A percentile compares a stretch with the other conserved stretches of the same genome.
These are phyloP conservation scores for Cubamyces lactineus DNA, from an alignment of 768 basidiomycete species.

Conservation along the genomic window DNA sequence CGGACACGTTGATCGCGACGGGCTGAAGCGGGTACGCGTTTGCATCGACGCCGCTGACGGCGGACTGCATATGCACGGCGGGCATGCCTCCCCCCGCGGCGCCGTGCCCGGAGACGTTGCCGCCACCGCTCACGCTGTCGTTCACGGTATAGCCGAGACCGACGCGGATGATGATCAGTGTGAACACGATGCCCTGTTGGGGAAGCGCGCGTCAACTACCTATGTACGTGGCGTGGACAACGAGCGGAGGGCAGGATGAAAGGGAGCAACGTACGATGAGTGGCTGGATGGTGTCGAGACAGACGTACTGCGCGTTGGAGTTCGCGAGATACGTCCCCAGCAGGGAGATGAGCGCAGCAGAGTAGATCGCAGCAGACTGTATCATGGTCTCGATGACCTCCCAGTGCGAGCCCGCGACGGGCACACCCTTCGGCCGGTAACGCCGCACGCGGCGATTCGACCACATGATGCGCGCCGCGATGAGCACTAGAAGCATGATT, in stretches of 20 bases:
- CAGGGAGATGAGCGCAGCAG: constrained; percentile 20
- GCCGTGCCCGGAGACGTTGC: background rate
- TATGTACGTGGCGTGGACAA: too few species aligned
- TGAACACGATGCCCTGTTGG: constrained; percentile 22
- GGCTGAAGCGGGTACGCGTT: constrained; percentile 9
- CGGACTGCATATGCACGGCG: background rate
- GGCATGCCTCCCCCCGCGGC: background rate
- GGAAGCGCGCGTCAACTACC: background rate
- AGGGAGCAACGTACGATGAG: constrained; percentile 1
- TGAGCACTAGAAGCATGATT: constrained; percentile 9
- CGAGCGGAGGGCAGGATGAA: background rate
- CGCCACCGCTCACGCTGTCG: constrained; percentile 4
- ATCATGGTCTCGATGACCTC: constrained; percentile 24
- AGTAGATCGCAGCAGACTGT: constrained; percentile 27
- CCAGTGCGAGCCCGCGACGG: constrained; percentile 11
- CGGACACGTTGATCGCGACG: constrained; percentile 13
- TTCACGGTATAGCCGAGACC: constrained; percentile 25
- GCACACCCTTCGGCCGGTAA: constrained; percentile 4
- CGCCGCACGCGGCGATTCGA: constrained; percentile 16
- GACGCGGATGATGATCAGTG: constrained; percentile 25
- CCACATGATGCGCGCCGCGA: constrained; percentile 22
- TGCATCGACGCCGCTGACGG: background rate
- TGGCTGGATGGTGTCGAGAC: constrained; percentile 20
- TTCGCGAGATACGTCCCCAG: constrained; percentile 24
- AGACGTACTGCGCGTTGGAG: constrained; percentile 24